A percentile compares a stretch with the other conserved stretches of the same genome.
phyloP scores from a whole-genome alignment of 495 filamentous ascomycete species.

The Neurospora sp. region DNA sequence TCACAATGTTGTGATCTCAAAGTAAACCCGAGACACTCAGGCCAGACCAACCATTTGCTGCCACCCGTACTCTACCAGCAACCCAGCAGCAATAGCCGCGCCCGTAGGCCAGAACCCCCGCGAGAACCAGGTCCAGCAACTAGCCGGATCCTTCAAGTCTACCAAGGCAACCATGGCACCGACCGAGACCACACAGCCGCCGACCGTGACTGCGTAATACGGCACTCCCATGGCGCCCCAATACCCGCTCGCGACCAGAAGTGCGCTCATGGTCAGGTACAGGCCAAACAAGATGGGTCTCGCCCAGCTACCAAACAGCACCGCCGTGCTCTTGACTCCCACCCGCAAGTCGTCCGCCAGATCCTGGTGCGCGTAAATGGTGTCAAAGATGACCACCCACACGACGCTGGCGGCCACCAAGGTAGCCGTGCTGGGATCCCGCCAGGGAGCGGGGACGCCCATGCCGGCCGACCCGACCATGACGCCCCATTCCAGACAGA shows the following conservation, averaged over 20 bases:
- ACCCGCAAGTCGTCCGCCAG: conserved; percentile 25
- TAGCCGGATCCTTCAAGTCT: conserved; percentile 23
- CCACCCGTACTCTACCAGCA: conserved; percentile 20
- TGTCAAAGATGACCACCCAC: conserved; percentile 32
- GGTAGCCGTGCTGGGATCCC: conserved; percentile 9
- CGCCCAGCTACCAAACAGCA: conserved; percentile 23
- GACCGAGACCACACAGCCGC: conserved; percentile 20
- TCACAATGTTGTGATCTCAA: too few relatives aligned
- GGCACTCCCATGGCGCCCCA: conserved; percentile 14
- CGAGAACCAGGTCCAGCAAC: conserved; percentile 33
- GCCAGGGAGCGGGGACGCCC: neutral
- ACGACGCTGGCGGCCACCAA: conserved; percentile 18
- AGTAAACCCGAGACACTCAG: too few relatives aligned
- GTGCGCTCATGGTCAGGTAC: conserved; percentile 14
- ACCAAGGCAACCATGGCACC: conserved; percentile 29
- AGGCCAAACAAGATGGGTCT: conserved; percentile 20
- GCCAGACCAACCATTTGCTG: too few relatives aligned
- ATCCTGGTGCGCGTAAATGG: conserved; percentile 35
- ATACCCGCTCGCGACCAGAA: conserved; percentile 16
- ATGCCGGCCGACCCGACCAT: conserved; percentile 14
- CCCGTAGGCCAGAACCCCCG: conserved; percentile 28
- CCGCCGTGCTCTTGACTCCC: conserved; percentile 28
- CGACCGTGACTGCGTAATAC: conserved; percentile 19
- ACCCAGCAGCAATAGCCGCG: conserved; percentile 19
- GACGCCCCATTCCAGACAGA: conserved; percentile 26